Conservation (phyloP, 371 early-diverging fungal species). For the Massospora cicadina region DNA sequence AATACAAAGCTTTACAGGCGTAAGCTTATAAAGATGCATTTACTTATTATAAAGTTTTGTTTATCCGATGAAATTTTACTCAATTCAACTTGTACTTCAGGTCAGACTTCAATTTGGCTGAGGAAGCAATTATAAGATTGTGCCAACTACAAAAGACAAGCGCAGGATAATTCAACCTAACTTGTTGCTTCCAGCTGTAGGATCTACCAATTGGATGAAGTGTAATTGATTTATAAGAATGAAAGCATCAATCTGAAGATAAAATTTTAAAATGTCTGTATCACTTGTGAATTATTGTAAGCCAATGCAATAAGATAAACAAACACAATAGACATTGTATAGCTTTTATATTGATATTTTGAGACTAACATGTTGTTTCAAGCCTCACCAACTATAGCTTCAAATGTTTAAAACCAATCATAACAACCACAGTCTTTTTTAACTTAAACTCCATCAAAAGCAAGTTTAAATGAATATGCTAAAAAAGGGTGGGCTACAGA, state of each 20-base stretch:
- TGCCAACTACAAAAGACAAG: neutral
- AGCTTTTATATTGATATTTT: neutral
- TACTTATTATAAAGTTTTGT: neutral
- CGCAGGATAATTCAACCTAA: neutral
- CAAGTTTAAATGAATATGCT: no score
- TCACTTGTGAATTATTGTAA: neutral
- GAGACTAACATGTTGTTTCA: neutral
- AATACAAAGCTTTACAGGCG: neutral
- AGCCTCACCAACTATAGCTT: neutral
- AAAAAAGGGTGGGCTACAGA: no score
- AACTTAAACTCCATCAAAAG: no score
- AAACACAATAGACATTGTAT: neutral
- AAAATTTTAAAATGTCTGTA: neutral
- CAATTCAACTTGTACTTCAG: neutral
- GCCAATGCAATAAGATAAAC: neutral
- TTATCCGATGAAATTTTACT: neutral
- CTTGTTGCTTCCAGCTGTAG: neutral
- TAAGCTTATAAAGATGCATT: no score
- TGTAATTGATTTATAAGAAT: neutral
- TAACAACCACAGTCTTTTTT: no score
- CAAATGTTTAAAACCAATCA: no score
- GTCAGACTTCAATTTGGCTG: neutral
- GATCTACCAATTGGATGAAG: neutral
- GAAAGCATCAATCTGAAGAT: neutral
- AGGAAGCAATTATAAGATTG: neutral